These are phyloP conservation scores for Ogataea chonburiensis DNA, from an alignment of 805 yeast species.

Conservation along the genomic window DNA sequence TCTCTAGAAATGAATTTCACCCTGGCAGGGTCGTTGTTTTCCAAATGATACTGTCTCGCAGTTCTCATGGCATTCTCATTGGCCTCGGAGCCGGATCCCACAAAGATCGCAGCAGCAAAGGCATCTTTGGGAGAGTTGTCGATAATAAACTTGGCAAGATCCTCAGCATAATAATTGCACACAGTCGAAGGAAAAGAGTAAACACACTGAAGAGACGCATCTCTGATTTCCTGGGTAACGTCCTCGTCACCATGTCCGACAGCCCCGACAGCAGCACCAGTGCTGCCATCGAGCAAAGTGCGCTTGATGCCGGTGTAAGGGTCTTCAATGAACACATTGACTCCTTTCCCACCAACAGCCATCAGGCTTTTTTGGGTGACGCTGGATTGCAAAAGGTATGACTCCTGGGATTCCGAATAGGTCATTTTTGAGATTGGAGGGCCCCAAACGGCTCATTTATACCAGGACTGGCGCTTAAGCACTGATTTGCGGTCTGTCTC, in stretches of 20 bases:
- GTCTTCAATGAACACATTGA: constrained; percentile 39
- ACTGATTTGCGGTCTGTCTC: too few relatives aligned
- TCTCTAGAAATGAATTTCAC: constrained; percentile 43
- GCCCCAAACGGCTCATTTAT: too few relatives aligned
- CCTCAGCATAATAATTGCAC: constrained; percentile 44
- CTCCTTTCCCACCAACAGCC: constrained; percentile 42
- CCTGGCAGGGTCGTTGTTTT: constrained; percentile 42
- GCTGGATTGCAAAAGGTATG: constrained; percentile 41
- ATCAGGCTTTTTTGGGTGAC: constrained; percentile 35
- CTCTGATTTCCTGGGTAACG: constrained; percentile 39
- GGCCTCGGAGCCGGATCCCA: constrained; percentile 77
- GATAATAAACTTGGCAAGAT: constrained; percentile 43
- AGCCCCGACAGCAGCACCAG: constrained; percentile 57
- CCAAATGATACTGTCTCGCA: constrained; percentile 50
- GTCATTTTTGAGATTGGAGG: too few relatives aligned
- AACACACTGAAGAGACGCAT: constrained; percentile 36
- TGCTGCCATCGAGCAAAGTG: constrained; percentile 42
- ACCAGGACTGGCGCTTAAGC: too few relatives aligned
- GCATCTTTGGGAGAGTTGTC: constrained; percentile 40
- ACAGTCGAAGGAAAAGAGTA: constrained; percentile 37
- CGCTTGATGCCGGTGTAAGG: constrained; percentile 38
- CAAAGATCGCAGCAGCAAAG: constrained; percentile 44
- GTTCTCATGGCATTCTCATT: constrained; percentile 78
- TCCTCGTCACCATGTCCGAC: constrained; percentile 45
- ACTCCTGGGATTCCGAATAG: constrained; percentile 11